Conservation (phyloP, 2,329 filamentous ascomycete genomes). For the Coniochaeta pulveracea region DNA sequence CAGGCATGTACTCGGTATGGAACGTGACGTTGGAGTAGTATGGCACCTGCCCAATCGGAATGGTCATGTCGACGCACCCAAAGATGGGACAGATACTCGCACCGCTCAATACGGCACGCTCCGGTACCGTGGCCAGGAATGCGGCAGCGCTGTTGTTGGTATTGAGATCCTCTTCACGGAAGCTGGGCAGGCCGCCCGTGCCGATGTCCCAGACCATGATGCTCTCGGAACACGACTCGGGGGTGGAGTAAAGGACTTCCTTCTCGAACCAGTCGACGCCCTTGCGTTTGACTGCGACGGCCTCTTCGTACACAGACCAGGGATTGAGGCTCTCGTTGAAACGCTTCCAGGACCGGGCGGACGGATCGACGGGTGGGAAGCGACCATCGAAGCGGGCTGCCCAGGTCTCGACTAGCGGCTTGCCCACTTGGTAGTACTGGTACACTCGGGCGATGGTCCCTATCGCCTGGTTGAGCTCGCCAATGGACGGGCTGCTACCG, state of each 20-base stretch:
- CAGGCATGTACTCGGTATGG: slow-evolving; percentile 26
- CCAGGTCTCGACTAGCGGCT: slow-evolving; percentile 21
- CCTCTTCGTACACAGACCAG: slow-evolving; percentile 12
- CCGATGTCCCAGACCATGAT: slow-evolving; percentile 29
- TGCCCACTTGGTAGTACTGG: slow-evolving; percentile 19
- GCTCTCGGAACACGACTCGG: slow-evolving; percentile 25
- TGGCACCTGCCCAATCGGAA: slow-evolving; percentile 29
- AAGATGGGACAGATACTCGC: slow-evolving; percentile 23
- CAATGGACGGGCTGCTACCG: slow-evolving; percentile 18
- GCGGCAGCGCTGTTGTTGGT: slow-evolving; percentile 18
- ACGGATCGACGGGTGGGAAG: slow-evolving; percentile 25
- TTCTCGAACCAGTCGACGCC: slow-evolving; percentile 24
- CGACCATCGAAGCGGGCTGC: slow-evolving; percentile 20
- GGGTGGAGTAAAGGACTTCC: slow-evolving; percentile 21
- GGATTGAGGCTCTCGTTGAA: slow-evolving; percentile 16
- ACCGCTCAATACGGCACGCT: slow-evolving; percentile 17
- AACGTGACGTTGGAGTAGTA: slow-evolving; percentile 26
- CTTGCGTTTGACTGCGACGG: slow-evolving; percentile 17
- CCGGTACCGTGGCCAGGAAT: slow-evolving; percentile 19
- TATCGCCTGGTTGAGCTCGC: slow-evolving; percentile 15
- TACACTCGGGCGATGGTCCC: slow-evolving; percentile 19
- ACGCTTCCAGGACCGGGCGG: slow-evolving; percentile 18
- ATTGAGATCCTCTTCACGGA: slow-evolving; percentile 21
- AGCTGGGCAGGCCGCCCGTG: slow-evolving; percentile 26
- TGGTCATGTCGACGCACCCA: slow-evolving; percentile 26